phyloP scores from a whole-genome alignment of 2,329 filamentous ascomycete species.

The Hansfordia pulvinata region DNA sequence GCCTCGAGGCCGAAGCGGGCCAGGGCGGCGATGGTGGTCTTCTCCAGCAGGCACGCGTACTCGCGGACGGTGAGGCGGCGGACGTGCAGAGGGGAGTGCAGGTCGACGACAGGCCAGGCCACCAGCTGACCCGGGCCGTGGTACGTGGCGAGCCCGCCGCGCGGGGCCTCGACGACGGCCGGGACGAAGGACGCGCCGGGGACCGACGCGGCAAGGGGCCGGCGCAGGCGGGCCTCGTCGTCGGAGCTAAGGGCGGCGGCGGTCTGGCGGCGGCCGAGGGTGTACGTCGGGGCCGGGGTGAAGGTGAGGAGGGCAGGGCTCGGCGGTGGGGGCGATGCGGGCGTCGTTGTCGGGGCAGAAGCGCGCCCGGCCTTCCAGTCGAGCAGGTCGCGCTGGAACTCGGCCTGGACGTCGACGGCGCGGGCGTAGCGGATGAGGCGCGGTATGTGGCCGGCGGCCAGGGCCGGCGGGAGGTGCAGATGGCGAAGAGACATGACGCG shows the following conservation, averaged over 20 bases:
- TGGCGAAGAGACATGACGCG: no score
- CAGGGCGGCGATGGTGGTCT: slow-evolving; percentile 57
- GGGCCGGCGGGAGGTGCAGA: no score
- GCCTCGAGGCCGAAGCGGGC: slow-evolving; percentile 32
- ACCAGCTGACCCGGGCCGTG: slow-evolving; percentile 90
- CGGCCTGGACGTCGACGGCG: slow-evolving; percentile 22
- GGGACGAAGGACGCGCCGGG: slow-evolving; percentile 25
- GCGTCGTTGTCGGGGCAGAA: slow-evolving; percentile 10
- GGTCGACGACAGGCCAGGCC: slow-evolving; percentile 82
- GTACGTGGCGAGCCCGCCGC: slow-evolving; percentile 87
- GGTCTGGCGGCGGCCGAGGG: slow-evolving; percentile 71
- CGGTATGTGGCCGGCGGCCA: no score
- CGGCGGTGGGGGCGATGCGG: slow-evolving; percentile 26
- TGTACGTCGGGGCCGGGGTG: slow-evolving; percentile 72
- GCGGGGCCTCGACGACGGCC: slow-evolving; percentile 55
- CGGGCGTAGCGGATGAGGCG: no score
- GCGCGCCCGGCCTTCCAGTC: slow-evolving; percentile 32
- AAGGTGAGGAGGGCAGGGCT: slow-evolving; percentile 69
- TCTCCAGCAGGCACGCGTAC: slow-evolving; percentile 70
- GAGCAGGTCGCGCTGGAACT: slow-evolving; percentile 35
- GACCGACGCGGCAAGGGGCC: slow-evolving; percentile 21
- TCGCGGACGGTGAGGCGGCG: slow-evolving; percentile 51
- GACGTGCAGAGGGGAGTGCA: slow-evolving; percentile 45
- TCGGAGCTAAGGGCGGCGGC: slow-evolving; percentile 28
- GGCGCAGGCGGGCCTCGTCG: slow-evolving; percentile 28